Base-by-base conservation (phyloP, 768 basidiomycete genomes). In the Lyophyllum atratum region DNA sequence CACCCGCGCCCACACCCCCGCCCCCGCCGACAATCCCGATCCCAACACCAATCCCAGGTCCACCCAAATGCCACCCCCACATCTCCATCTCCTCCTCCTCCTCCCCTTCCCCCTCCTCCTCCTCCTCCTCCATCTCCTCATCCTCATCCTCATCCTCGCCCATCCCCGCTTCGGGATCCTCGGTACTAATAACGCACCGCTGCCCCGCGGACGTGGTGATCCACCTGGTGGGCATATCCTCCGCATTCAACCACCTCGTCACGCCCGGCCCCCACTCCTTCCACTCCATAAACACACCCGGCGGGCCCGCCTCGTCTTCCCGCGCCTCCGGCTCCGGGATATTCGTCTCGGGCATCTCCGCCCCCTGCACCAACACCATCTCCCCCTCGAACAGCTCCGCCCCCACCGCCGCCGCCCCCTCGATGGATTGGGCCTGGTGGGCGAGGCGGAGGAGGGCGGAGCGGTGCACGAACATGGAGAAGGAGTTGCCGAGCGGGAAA, bases 201-300 rank as follows among this genome's bases (percentile, higher is more conserved):
- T 75, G 71, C 0, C 73, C 74, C 29, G 66, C 64, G 15, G 70
- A 70, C 0, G 74, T 76, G n/a, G 76, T 76, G 25, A 77, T 75
- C 78, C 76, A 78, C 5, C 72, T 63, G 2, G 72, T 76, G 0
- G 72, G 64, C 40, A 66, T 53, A 7, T 52, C 50, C 11, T 70
- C 66, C 17, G 68, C 55, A 15, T 64, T 59, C 28, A 76, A 65
- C 71, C 74, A 74, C n/a, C 73, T 63, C 15, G 74, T 73, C 2
- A 66, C 54, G 0, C 64, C 58, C 4, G 71, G 71, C 4, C 73
- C 75, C 74, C 76, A 76, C 4, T 62, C 51, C 3, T 45, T 40
- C 67, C 72, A 76, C 2, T 65, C 61, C 7, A 74, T 14, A 47
- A 7, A n/a, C n/a, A 48, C n/a, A 5, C 15, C 29, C 25, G 26